A percentile compares a stretch with the other conserved stretches of the same genome.
These are phyloP conservation scores for Tolypocladium ophioglossoides DNA, from an alignment of 2,329 filamentous ascomycete species.

Conservation along the genomic window DNA sequence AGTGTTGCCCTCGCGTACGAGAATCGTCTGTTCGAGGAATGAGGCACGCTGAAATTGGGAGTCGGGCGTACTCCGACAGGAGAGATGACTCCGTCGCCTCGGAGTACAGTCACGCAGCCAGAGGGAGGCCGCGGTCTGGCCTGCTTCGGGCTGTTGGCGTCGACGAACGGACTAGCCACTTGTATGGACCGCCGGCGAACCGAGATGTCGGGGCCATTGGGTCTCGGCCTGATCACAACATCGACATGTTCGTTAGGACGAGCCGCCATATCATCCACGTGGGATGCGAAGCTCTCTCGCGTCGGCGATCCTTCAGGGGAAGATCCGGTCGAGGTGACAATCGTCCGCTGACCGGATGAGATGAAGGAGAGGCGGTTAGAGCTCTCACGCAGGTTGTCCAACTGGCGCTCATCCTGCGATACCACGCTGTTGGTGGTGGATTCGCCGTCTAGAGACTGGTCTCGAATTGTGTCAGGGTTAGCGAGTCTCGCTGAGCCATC, in stretches of 20 bases:
- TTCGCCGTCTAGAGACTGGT: constrained; percentile 39
- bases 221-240: constrained; percentile 31
- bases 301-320: constrained; percentile 48
- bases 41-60: constrained; percentile 44
- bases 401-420: constrained; percentile 47
- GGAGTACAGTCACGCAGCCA: background rate
- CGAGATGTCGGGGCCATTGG: constrained; percentile 40
- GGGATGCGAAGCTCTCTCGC: constrained; percentile 34
- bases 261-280: constrained; percentile 9
- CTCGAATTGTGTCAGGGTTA: constrained; percentile 18
- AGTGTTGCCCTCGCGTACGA: constrained; percentile 25
- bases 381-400: constrained; percentile 47
- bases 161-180: constrained; percentile 30
- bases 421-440: constrained; percentile 46
- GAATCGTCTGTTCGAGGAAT: constrained; percentile 33
- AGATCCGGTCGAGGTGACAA: constrained; percentile 47
- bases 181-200: constrained; percentile 43
- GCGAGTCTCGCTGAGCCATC: constrained; percentile 5
- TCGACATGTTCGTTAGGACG: constrained; percentile 11
- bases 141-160: constrained; percentile 10
- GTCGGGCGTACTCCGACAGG: constrained; percentile 17
- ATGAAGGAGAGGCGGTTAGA: constrained; percentile 47
- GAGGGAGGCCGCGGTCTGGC: constrained; percentile 4
- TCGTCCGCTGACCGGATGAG: constrained; percentile 50
- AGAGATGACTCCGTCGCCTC: constrained; percentile 5